Base-by-base conservation (phyloP, 1,284 basidiomycete genomes). In the Vanrija humicola region DNA sequence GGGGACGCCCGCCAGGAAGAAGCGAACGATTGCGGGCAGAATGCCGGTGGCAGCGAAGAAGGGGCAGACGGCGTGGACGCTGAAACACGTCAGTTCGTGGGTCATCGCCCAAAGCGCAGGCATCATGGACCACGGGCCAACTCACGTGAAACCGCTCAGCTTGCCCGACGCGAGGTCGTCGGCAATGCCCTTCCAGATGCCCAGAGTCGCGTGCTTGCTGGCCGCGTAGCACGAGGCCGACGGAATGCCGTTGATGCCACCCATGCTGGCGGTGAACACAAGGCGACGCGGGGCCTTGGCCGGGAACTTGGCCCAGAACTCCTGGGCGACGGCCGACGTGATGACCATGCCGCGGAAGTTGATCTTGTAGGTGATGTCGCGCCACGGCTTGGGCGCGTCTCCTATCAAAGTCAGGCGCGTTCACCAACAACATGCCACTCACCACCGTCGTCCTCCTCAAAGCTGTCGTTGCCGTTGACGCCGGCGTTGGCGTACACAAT, bases 401-500 rank as follows among this genome's bases (percentile, higher is more conserved):
- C 29, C 53, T 34, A 15, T 12, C 6, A 9, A 34, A 6, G 25
- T 47, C n/a, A 28, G 19, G 18, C 19, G 40, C 38, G 29, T 14
- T 18, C 9, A 18, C 4, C 6, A 2, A 23, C 21, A 23, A 49
- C 9, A 16, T 43, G 8, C 8, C 2, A 51, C 60, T 38, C 19
- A 65, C 63, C 47, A 14, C 55, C 56, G 10, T 56, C 44, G 23
- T 67, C 63, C 23, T 57, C 49, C 19, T 63, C 59, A 10, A 64
- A 55, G 12, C 55, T 29, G 25, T 63, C 63, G 14, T 62, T 49
- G 23, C 48, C 47, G 23, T 18, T 45, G 0, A 66, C 55, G 25
- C 65, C 65, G 12, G 65, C 65, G 43, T 64, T 67, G 28, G 62
- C 65, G 46, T 61, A 48, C 12, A 67, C 65, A 9, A 67, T 54